Evolutionary conservation across 73 alveolate species (phyloP).

Genomic region (Paramecium pentaurelia): DNA sequence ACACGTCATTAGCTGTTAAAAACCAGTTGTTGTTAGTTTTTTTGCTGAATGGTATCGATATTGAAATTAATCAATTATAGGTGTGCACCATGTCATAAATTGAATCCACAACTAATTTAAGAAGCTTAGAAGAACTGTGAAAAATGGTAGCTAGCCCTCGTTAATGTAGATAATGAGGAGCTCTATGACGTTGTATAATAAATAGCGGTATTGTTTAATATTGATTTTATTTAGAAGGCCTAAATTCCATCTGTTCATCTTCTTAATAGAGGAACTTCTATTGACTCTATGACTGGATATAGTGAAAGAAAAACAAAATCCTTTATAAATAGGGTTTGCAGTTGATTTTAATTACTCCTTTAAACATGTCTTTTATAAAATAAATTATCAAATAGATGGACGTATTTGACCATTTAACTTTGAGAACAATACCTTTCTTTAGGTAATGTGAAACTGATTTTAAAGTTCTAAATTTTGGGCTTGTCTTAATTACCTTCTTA

Average conservation of each 20-base stretch:
- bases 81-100: constrained; percentile 27
- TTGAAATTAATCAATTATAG: neutral
- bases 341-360: neutral
- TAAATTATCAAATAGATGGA: neutral
- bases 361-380: neutral
- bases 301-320: neutral
- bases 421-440: neutral
- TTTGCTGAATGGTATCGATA: neutral
- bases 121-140: constrained; percentile 12
- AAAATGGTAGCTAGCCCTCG: neutral
- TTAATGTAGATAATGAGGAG: neutral
- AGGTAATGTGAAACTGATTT: neutral
- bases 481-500: neutral
- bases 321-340: neutral
- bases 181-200: neutral
- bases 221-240: neutral
- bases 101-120: neutral
- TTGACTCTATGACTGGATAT: neutral
- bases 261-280: neutral
- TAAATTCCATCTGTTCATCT: constrained; percentile 20
- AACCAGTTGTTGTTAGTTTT: constrained; percentile 38
- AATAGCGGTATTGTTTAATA: constrained; percentile 4
- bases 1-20: neutral
- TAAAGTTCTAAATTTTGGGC: neutral
- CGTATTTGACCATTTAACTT: neutral